Evolutionary conservation across 257 asterid species (phyloP).

Genomic region (Solanum clarkiae): DNA sequence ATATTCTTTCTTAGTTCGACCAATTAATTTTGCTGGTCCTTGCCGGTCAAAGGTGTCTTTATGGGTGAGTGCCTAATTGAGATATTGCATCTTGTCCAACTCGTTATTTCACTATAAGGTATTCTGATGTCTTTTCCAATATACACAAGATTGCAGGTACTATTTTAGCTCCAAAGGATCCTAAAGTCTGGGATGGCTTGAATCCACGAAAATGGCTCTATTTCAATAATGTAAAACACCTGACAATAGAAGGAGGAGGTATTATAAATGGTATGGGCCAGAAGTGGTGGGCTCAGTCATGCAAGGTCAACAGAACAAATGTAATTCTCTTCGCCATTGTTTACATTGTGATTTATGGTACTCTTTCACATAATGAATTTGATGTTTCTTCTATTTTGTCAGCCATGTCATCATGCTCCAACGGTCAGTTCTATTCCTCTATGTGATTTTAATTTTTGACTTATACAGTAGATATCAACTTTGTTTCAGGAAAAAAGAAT

Average conservation of each 20-base stretch:
- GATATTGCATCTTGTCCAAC: neutral
- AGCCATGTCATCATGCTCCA: slow-evolving; percentile 86
- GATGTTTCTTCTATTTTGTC: slow-evolving; percentile 22
- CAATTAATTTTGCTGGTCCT: slow-evolving; percentile 55
- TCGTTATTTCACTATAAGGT: neutral
- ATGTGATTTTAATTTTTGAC: neutral
- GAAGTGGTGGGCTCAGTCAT: slow-evolving; percentile 87
- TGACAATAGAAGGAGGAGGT: slow-evolving; percentile 74
- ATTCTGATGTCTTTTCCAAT: neutral
- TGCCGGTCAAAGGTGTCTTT: slow-evolving; percentile 53
- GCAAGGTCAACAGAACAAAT: slow-evolving; percentile 63
- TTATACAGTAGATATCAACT: neutral
- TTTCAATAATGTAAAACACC: slow-evolving; percentile 47
- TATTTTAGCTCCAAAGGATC: slow-evolving; percentile 60
- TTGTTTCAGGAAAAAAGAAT: neutral
- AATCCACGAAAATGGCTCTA: slow-evolving; percentile 68
- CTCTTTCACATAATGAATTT: neutral
- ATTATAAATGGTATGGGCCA: slow-evolving; percentile 55
- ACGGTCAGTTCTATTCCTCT: slow-evolving; percentile 26
- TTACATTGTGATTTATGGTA: neutral
- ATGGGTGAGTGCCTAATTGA: slow-evolving; percentile 25
- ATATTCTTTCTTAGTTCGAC: slow-evolving; percentile 30
- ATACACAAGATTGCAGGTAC: slow-evolving; percentile 49
- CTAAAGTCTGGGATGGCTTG: slow-evolving; percentile 46
- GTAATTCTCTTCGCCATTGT: slow-evolving; percentile 23